phyloP scores from a whole-genome alignment of 2,329 filamentous ascomycete genomes.

The Torrubiellomyces zombiae region DNA sequence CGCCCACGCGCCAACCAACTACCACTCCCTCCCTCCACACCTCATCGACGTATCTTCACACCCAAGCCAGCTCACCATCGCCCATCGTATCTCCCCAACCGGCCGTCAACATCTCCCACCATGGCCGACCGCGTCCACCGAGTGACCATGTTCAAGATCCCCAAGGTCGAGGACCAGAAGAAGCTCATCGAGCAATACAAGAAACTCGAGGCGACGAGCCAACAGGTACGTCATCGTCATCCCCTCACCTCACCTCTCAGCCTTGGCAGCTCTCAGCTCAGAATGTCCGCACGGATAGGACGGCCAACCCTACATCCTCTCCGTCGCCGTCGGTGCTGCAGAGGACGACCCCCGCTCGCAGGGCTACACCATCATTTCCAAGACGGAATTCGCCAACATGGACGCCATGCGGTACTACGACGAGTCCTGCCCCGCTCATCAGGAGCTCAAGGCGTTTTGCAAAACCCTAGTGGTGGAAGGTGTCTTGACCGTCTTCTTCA shows the following conservation, averaged over 20 bases:
- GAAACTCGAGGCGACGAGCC: conserved; percentile 19
- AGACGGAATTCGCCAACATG: conserved; percentile 44
- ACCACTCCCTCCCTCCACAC: no score
- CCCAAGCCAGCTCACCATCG: not conserved
- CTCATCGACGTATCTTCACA: no score
- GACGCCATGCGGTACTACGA: conserved; percentile 61
- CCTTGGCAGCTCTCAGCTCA: conserved; percentile 1
- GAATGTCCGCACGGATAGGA: conserved; percentile 33
- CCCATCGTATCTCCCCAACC: not conserved
- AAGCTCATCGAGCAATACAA: conserved; percentile 28
- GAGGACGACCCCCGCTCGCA: conserved; percentile 42
- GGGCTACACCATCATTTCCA: conserved; percentile 48
- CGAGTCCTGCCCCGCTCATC: conserved; percentile 27
- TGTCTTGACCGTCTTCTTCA: conserved; percentile 24
- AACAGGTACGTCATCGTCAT: conserved; percentile 19
- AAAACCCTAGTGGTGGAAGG: conserved; percentile 17
- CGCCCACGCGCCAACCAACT: no score
- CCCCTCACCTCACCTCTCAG: conserved; percentile 1
- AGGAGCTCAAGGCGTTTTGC: conserved; percentile 20
- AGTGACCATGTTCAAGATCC: conserved; percentile 37
- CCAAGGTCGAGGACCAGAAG: conserved; percentile 24
- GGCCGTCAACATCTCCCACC: conserved; percentile 3
- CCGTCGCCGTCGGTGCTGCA: conserved; percentile 33
- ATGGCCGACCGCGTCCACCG: conserved; percentile 28
- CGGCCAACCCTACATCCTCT: conserved; percentile 53